Evolutionary conservation across 495 filamentous ascomycete genomes (phyloP).

Genomic region (Lentithecium fluviatile): DNA sequence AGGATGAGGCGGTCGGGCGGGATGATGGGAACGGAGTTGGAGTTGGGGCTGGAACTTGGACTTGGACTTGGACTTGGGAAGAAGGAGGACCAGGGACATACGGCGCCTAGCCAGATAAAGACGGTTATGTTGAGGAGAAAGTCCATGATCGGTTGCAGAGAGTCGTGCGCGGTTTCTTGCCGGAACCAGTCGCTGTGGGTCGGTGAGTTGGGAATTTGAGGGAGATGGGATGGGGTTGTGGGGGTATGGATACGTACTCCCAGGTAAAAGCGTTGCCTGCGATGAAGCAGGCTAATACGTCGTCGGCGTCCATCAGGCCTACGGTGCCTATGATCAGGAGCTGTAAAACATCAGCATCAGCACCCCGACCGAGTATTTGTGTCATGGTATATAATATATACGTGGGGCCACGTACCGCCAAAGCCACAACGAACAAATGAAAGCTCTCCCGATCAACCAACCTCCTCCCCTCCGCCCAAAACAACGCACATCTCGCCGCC

Average conservation of each 20-base stretch:
- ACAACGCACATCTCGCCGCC: slow-evolving; percentile 75
- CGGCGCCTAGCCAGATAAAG: slow-evolving; percentile 82
- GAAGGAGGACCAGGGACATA: slow-evolving; percentile 79
- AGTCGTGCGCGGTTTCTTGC: slow-evolving; percentile 81
- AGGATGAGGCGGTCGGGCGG: slow-evolving; percentile 74
- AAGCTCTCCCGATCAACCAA: slow-evolving; percentile 91
- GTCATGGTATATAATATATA: too few species aligned
- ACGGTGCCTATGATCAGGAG: slow-evolving; percentile 84
- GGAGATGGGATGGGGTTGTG: too few species aligned
- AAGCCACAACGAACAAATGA: slow-evolving; percentile 79
- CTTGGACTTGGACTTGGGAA: too few species aligned
- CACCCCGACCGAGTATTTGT: background rate
- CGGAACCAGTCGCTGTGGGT: slow-evolving; percentile 98
- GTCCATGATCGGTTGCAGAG: slow-evolving; percentile 85
- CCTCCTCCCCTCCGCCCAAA: slow-evolving; percentile 76
- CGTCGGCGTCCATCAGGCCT: slow-evolving; percentile 87
- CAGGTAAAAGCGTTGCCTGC: slow-evolving; percentile 89
- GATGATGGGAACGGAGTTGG: slow-evolving; percentile 64
- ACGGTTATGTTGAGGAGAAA: slow-evolving; percentile 80
- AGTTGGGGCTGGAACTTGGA: too few species aligned
- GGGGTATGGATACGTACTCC: too few species aligned
- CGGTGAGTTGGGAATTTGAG: too few species aligned
- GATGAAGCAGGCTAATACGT: slow-evolving; percentile 92
- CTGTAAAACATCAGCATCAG: slow-evolving; percentile 6
- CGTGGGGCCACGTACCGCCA: slow-evolving; percentile 59